Conservation (phyloP, 2,329 filamentous ascomycete genomes). For the Endoconidiophora polonica region DNA sequence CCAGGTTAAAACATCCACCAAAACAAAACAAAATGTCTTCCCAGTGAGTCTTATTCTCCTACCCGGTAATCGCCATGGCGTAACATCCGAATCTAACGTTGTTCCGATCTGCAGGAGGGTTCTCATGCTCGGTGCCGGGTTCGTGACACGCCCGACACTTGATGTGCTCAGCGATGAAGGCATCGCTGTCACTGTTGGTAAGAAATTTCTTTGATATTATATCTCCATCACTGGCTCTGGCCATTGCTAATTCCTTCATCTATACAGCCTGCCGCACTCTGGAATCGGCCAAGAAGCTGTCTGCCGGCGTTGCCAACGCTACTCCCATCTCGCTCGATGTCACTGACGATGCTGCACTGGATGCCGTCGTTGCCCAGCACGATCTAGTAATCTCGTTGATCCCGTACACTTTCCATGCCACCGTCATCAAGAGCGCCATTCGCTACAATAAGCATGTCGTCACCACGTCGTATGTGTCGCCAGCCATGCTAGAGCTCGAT, state of each 20-base stretch:
- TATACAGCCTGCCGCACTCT: conserved; percentile 62
- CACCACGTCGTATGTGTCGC: conserved; percentile 84
- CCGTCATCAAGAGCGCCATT: conserved; percentile 87
- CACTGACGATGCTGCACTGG: conserved; percentile 55
- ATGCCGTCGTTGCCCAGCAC: conserved; percentile 62
- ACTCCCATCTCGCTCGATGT: conserved; percentile 73
- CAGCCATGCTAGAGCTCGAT: conserved; percentile 82
- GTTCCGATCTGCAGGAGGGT: conserved; percentile 5
- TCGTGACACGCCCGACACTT: conserved; percentile 47
- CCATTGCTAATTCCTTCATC: conserved; percentile 1
- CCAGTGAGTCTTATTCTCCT: conserved; percentile 6
- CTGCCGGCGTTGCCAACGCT: conserved; percentile 54
- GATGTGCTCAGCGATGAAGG: conserved; percentile 45
- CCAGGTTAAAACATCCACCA: too few species aligned
- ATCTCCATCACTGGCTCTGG: not conserved
- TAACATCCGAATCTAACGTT: not conserved
- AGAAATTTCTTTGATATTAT: conserved; percentile 15
- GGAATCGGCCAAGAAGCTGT: conserved; percentile 58
- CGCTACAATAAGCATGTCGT: conserved; percentile 90
- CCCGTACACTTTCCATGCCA: conserved; percentile 77
- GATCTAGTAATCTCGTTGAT: conserved; percentile 72
- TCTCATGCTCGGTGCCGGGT: conserved; percentile 28
- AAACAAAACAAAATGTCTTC: conserved; percentile 13
- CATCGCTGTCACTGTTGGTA: conserved; percentile 49
- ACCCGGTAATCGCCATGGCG: not conserved